phyloP scores from a whole-genome alignment of 2,329 filamentous ascomycete genomes.

The Trichoderma hamatum region DNA sequence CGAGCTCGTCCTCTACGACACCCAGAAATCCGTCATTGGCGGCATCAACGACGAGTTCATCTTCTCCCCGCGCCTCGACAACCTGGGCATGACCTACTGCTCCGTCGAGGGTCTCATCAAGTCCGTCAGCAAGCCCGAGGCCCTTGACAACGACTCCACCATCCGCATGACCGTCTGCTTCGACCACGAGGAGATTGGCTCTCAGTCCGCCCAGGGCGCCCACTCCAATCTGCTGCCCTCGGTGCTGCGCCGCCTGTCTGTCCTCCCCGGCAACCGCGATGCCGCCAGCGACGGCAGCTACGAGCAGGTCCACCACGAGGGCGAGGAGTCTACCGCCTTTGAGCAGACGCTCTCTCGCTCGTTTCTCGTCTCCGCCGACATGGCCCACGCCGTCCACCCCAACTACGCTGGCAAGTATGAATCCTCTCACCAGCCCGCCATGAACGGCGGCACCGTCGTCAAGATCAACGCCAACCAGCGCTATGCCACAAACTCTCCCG shows the following conservation, averaged over 20 bases:
- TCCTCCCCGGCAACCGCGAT: slow-evolving; percentile 68
- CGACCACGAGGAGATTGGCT: slow-evolving; percentile 97
- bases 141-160: slow-evolving; percentile 73
- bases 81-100: slow-evolving; percentile 96
- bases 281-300: slow-evolving; percentile 66
- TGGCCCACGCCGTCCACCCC: slow-evolving; percentile 95
- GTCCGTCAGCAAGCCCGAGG: slow-evolving; percentile 65
- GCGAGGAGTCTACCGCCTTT: slow-evolving; percentile 75
- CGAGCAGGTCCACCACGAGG: slow-evolving; percentile 60
- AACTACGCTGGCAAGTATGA: slow-evolving; percentile 96
- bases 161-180: slow-evolving; percentile 95
- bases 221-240: slow-evolving; percentile 89
- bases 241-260: slow-evolving; percentile 82
- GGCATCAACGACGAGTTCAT: slow-evolving; percentile 93
- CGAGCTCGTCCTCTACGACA: slow-evolving; percentile 95
- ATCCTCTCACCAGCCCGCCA: slow-evolving; percentile 83
- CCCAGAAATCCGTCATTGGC: slow-evolving; percentile 85
- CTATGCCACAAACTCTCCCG: slow-evolving; percentile 95
- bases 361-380: slow-evolving; percentile 94
- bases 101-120: slow-evolving; percentile 81
- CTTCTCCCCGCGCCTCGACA: slow-evolving; percentile 94
- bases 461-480: slow-evolving; percentile 98
- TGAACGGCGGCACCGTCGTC: slow-evolving; percentile 96
- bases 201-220: slow-evolving; percentile 87
- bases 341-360: slow-evolving; percentile 91